phyloP scores from a whole-genome alignment of 2,329 filamentous ascomycete genomes.

The Cladosporium sp. region DNA sequence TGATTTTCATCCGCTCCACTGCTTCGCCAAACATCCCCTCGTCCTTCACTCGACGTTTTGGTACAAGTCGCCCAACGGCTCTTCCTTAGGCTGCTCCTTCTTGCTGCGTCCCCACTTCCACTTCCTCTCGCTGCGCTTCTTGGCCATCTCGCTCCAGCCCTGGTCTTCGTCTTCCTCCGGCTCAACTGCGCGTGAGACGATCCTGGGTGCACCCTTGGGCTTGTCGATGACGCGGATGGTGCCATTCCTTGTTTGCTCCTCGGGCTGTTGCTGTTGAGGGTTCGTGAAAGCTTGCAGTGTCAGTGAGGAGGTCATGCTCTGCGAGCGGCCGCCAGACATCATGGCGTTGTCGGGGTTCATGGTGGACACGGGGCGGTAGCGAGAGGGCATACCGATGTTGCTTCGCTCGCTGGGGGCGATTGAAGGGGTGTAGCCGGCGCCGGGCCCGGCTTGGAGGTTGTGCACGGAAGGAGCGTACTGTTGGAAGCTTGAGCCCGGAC shows the following conservation, averaged over 20 bases:
- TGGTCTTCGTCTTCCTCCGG: constrained; percentile 43
- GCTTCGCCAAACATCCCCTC: not conserved
- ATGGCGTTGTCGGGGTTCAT: constrained; percentile 23
- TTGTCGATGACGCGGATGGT: constrained; percentile 43
- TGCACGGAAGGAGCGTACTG: constrained; percentile 40
- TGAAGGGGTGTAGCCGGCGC: constrained; percentile 74
- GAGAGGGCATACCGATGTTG: constrained; percentile 84
- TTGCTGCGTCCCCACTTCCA: constrained; percentile 31
- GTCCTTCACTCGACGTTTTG: constrained; percentile 12
- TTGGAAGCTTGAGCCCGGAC: constrained; percentile 36
- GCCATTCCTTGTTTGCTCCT: constrained; percentile 27
- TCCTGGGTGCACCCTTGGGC: constrained; percentile 38
- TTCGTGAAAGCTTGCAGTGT: constrained; percentile 35
- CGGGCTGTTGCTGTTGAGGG: constrained; percentile 15
- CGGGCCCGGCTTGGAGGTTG: constrained; percentile 42
- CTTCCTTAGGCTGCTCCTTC: constrained; percentile 32
- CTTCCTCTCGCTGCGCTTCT: constrained; percentile 39
- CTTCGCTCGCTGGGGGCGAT: constrained; percentile 95
- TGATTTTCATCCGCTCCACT: not conserved
- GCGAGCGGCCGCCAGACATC: constrained; percentile 40
- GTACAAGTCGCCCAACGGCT: constrained; percentile 35
- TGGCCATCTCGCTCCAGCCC: constrained; percentile 39
- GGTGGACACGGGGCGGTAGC: constrained; percentile 83
- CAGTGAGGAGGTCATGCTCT: constrained; percentile 39
- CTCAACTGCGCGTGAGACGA: constrained; percentile 24